phyloP scores from a whole-genome alignment of 2,329 filamentous ascomycete genomes.

The Trichophyton simii region DNA sequence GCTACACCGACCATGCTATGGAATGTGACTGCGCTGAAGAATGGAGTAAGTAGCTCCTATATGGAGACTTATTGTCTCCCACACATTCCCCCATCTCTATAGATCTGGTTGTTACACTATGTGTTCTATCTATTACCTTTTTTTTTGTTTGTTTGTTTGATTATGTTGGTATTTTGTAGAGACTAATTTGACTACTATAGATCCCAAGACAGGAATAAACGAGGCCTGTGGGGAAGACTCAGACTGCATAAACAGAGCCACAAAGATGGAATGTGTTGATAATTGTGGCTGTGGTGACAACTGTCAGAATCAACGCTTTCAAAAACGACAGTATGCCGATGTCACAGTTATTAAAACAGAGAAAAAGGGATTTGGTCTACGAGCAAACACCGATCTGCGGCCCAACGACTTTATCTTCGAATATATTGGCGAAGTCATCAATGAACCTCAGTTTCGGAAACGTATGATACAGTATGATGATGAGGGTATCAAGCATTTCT shows the following conservation, averaged over 20 bases:
- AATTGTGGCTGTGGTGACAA: constrained; percentile 76
- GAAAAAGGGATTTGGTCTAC: constrained; percentile 91
- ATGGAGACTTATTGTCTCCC: constrained; percentile 9
- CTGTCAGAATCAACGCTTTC: constrained; percentile 92
- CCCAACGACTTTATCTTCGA: constrained; percentile 91
- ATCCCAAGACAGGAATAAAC: constrained; percentile 47
- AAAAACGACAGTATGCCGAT: constrained; percentile 74
- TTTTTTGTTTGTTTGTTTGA: not conserved
- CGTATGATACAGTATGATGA: constrained; percentile 90
- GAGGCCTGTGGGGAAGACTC: constrained; percentile 88
- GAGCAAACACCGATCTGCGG: constrained; percentile 63
- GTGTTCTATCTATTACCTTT: not conserved
- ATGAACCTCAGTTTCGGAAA: constrained; percentile 74
- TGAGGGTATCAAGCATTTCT: constrained; percentile 97
- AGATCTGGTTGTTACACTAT: not conserved
- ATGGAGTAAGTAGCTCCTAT: constrained; percentile 60
- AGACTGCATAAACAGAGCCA: constrained; percentile 95
- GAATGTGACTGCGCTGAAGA: constrained; percentile 93
- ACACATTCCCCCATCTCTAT: not conserved
- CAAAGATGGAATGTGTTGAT: constrained; percentile 88
- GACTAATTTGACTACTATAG: constrained; percentile 23
- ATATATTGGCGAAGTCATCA: constrained; percentile 97
- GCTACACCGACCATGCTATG: constrained; percentile 79
- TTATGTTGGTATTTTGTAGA: not conserved
- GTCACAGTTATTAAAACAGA: constrained; percentile 96